Evolutionary conservation across 441 rosid genomes (phyloP), one percentile per base, ranked within the genome.

Genomic region (Corymbia calophylla): DNA sequence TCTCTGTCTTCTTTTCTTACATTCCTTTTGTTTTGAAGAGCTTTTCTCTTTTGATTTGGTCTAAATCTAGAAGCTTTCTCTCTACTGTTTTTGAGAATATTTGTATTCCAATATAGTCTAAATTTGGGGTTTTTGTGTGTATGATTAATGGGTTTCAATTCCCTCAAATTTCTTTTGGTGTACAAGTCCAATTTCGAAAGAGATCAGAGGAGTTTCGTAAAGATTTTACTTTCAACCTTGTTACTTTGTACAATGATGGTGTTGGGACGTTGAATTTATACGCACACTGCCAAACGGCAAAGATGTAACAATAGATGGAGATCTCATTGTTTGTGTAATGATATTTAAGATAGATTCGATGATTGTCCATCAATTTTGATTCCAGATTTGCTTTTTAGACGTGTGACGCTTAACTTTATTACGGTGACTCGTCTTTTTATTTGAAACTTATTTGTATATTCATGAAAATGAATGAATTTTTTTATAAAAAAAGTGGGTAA

Each of bases 11-110:
- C 29, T 56, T 56, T 56, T 23, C 13, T 56, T 23, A 56, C 29
- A 9, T 23, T 56, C 62, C 62, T 56, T 10, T 23, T 9, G 29
- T 56, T 56, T 56, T 8, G 5, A 56, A 12, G 29, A 56, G 62
- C 25, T 23, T 23, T 23, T 23, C 13, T 56, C 62, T 56, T 56
- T 56, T 23, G 23, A 56, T 56, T 5, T 23, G 9, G 23, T 56
- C 23, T 1, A 23, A 0, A 56, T 56, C 23, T 56, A 9, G 5
- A 56, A 56, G 44, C 9, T 55, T 1, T 55, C 25, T 56, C 29
- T 9, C 13, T 4, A 5, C 1, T 0, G 1, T 23, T 56, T 12
- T 56, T 1, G 0, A 5, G 29, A 56, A 29, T 39, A 29, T 56
- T 56, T 56, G 13, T 9, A 56, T 56, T 29, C 2, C 11, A 4